phyloP scores from a whole-genome alignment of 352 stramenopile species.

The Globisporangium camurandrum region DNA sequence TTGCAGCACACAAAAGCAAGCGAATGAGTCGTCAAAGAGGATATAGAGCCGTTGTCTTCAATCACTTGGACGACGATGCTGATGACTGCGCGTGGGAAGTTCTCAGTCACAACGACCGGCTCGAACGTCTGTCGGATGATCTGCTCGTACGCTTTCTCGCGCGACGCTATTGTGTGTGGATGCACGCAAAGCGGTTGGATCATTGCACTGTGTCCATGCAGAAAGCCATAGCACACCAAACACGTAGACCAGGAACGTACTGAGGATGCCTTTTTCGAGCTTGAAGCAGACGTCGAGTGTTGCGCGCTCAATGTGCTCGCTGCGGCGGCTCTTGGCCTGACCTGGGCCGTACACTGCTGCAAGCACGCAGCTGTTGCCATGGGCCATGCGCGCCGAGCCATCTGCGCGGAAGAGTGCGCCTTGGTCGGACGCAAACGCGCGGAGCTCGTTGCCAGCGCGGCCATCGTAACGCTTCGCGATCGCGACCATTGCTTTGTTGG shows the following conservation, averaged over 20 bases:
- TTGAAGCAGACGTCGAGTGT: conserved; percentile 76
- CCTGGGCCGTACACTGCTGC: conserved; percentile 70
- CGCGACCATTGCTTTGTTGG: conserved; percentile 30
- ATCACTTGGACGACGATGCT: conserved; percentile 83
- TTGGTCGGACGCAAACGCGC: conserved; percentile 66
- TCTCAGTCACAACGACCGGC: conserved; percentile 54
- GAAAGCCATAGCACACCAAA: background rate
- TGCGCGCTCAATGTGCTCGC: conserved; percentile 52
- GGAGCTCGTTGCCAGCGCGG: conserved; percentile 66
- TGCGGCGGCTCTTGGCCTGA: conserved; percentile 63
- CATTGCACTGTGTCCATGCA: background rate
- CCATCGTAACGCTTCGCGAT: conserved; percentile 47
- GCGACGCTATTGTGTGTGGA: conserved; percentile 30
- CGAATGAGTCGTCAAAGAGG: no score
- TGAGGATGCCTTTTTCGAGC: conserved; percentile 66
- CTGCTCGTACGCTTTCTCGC: conserved; percentile 83
- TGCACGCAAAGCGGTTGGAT: background rate
- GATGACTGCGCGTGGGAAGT: conserved; percentile 77
- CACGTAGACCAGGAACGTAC: conserved; percentile 19
- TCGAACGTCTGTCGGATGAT: conserved; percentile 75
- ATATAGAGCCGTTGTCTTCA: conserved; percentile 76
- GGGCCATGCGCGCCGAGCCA: conserved; percentile 69
- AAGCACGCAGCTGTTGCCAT: conserved; percentile 66
- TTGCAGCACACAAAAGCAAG: no score
- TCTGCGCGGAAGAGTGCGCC: conserved; percentile 73